Conservation (phyloP, 106 monocot species). For the Platanthera guangdongensis region DNA sequence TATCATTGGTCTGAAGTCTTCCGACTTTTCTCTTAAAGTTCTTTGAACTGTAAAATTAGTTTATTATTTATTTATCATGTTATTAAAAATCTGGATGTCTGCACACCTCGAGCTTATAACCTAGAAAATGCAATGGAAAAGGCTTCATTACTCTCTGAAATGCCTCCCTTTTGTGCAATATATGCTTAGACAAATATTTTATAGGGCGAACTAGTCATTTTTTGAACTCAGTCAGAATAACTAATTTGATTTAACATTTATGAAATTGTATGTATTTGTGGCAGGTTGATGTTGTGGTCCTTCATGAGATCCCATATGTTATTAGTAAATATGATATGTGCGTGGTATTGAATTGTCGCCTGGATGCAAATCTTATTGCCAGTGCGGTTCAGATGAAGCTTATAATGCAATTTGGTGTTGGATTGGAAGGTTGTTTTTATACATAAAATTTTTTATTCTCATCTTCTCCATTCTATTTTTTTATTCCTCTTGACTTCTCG, state of each 20-base stretch:
- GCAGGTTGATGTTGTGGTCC: constrained; percentile 69
- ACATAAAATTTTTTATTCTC: not conserved
- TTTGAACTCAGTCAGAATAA: no score
- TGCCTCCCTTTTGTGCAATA: not conserved
- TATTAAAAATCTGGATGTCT: not conserved
- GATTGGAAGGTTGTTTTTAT: constrained; percentile 60
- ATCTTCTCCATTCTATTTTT: not conserved
- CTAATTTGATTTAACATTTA: not conserved
- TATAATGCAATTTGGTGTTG: constrained; percentile 95
- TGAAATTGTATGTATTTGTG: not conserved
- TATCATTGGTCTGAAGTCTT: not conserved
- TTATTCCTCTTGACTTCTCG: not conserved
- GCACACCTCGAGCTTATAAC: not conserved
- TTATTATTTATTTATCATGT: not conserved
- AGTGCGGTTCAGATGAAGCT: constrained; percentile 77
- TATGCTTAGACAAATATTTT: not conserved
- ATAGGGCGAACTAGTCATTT: not conserved
- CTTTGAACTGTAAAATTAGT: not conserved
- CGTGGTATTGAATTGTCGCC: constrained; percentile 41
- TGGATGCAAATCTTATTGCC: constrained; percentile 59
- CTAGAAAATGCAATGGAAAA: not conserved
- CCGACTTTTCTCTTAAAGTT: not conserved
- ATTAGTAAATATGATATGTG: constrained; percentile 73
- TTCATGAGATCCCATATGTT: constrained; percentile 60
- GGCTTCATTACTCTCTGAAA: not conserved